Percentiles rank a stretch among this genome's conserved stretches.
phyloP scores from a whole-genome alignment of 2,329 filamentous ascomycete species.

The Aspergillus sergii region DNA sequence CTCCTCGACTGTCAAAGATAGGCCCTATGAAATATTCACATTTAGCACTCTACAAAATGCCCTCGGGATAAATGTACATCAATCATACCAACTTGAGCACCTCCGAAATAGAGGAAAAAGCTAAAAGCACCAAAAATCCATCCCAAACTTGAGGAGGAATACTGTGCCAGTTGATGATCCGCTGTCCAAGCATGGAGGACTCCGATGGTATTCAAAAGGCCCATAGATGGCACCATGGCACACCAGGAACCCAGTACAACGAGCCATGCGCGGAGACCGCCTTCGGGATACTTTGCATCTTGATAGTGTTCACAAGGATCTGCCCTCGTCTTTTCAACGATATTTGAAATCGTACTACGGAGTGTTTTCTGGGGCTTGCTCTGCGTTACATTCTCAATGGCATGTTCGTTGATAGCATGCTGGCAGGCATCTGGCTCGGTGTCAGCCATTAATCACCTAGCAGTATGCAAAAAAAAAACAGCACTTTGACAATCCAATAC shows the following conservation, averaged over 20 bases:
- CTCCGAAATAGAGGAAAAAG: conserved; percentile 40
- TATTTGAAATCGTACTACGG: neutral
- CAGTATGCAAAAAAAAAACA: neutral
- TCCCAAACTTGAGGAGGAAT: conserved; percentile 36
- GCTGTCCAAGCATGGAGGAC: conserved; percentile 42
- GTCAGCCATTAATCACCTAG: neutral
- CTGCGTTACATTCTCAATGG: neutral
- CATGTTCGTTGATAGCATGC: neutral
- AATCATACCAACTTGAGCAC: conserved; percentile 22
- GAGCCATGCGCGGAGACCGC: conserved; percentile 46
- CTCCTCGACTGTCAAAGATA: conserved; percentile 41
- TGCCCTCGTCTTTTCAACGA: neutral
- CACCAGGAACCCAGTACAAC: conserved; percentile 44
- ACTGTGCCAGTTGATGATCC: conserved; percentile 35
- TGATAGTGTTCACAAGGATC: neutral
- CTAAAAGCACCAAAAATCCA: conserved; percentile 47
- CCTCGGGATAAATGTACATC: neutral
- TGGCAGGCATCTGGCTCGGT: neutral
- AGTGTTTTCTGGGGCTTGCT: no score
- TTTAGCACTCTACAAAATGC: neutral
- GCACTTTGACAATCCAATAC: neutral
- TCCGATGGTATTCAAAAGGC: conserved; percentile 43
- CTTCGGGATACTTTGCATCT: conserved; percentile 38
- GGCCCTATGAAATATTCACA: conserved; percentile 27
- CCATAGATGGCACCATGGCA: conserved; percentile 42